Conservation (phyloP, 1,284 basidiomycete species). For the Sparassis latifolia region DNA sequence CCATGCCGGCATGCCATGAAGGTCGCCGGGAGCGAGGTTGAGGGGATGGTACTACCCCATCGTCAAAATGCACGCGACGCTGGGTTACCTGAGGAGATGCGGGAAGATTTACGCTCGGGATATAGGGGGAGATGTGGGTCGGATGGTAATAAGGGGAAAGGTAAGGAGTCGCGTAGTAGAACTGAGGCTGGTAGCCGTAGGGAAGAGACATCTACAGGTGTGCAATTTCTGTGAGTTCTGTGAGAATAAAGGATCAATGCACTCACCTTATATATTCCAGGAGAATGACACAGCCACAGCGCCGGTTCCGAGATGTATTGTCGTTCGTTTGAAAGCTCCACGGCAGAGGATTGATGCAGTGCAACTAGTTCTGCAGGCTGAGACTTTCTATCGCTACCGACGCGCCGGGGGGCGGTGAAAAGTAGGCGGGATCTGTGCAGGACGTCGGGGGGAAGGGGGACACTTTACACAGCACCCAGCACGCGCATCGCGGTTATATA, state of each 20-base stretch:
- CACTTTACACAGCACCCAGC: too few species aligned
- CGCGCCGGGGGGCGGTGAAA: too few species aligned
- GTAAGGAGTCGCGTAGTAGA: constrained; percentile 22
- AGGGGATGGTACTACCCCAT: constrained; percentile 12
- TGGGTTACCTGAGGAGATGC: constrained; percentile 11
- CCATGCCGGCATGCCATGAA: constrained; percentile 23
- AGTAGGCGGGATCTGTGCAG: too few species aligned
- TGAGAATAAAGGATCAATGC: too few species aligned
- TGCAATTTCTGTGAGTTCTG: too few species aligned
- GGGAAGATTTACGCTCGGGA: constrained; percentile 16
- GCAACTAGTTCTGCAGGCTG: too few species aligned
- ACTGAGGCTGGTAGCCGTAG: constrained; percentile 16
- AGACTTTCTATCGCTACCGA: too few species aligned
- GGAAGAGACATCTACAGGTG: constrained; percentile 13
- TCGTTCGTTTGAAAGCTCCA: too few species aligned
- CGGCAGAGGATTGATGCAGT: too few species aligned
- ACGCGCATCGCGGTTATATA: too few species aligned
- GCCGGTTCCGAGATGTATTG: not conserved
- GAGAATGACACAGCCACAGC: not conserved
- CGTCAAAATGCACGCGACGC: constrained; percentile 22
- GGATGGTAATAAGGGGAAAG: constrained; percentile 23
- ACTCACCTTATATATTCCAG: not conserved
- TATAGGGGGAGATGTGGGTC: constrained; percentile 22
- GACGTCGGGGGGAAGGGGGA: too few species aligned
- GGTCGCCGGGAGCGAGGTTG: constrained; percentile 19